These are phyloP conservation scores for Dendrobium officinale DNA, from an alignment of 106 monocot genomes.

Conservation along the genomic window DNA sequence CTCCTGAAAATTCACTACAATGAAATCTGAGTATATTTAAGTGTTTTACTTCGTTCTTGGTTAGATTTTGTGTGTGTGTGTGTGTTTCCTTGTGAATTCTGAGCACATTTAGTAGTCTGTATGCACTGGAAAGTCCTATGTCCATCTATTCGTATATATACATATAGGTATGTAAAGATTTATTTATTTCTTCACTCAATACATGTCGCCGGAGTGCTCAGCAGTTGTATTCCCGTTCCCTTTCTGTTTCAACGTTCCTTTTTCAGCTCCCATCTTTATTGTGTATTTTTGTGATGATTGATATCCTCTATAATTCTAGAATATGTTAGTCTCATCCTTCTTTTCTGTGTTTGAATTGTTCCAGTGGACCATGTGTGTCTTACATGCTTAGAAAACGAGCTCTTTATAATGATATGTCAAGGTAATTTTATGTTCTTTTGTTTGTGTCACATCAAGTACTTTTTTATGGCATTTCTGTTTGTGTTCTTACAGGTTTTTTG, in stretches of 20 bases:
- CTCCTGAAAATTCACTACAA: not conserved
- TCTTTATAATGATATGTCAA: slow-evolving; percentile 98
- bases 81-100: not conserved
- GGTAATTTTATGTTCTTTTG: slow-evolving; percentile 30
- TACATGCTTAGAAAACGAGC: slow-evolving; percentile 97
- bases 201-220: not conserved
- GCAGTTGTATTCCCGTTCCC: not conserved
- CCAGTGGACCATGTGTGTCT: slow-evolving; percentile 89
- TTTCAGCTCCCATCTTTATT: not conserved
- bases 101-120: not conserved
- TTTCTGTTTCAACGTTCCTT: not conserved
- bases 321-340: not conserved
- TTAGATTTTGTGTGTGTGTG: not conserved
- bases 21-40: not conserved
- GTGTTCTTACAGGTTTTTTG: not conserved
- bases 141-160: not conserved
- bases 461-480: not conserved
- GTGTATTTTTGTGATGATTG: slow-evolving; percentile 4
- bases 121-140: not conserved
- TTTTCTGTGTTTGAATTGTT: not conserved
- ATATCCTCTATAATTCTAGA: not conserved
- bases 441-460: not conserved
- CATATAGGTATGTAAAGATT: not conserved
- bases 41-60: not conserved
- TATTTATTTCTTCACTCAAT: not conserved